These are phyloP conservation scores for Tylopilus sp. DNA, from an alignment of 768 basidiomycete genomes.

Conservation along the genomic window DNA sequence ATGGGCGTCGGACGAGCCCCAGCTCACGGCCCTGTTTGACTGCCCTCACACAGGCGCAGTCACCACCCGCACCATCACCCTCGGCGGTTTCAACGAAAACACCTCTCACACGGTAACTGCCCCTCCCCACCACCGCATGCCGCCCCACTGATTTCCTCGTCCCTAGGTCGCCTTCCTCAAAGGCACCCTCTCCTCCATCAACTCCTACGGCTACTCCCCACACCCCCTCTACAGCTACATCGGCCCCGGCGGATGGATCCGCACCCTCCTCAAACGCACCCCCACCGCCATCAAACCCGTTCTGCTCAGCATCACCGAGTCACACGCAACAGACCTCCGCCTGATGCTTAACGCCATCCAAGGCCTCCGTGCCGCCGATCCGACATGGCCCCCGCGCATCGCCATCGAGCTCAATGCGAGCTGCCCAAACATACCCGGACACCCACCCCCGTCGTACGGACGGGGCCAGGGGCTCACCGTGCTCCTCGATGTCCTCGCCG, in stretches of 20 bases:
- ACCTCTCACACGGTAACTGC: constrained; percentile 54
- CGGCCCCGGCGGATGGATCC: constrained; percentile 45
- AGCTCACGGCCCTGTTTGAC: constrained; percentile 64
- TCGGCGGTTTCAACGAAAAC: constrained; percentile 68
- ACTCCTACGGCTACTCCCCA: constrained; percentile 88
- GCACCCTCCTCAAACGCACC: constrained; percentile 37
- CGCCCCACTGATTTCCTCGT: constrained; percentile 5
- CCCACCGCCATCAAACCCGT: constrained; percentile 53
- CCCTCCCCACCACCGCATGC: no score
- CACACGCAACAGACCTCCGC: constrained; percentile 46
- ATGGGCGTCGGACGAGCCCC: constrained; percentile 69
- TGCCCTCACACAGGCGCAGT: constrained; percentile 73
- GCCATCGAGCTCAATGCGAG: constrained; percentile 82
- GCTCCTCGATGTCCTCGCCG: constrained; percentile 53
- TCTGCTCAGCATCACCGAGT: constrained; percentile 76
- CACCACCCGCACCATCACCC: constrained; percentile 74
- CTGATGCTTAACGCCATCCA: constrained; percentile 62
- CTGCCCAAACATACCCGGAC: constrained; percentile 71
- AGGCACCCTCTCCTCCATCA: constrained; percentile 57
- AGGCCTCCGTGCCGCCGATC: constrained; percentile 41
- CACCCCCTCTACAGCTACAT: constrained; percentile 66
- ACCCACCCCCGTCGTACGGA: constrained; percentile 65
- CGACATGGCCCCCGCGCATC: constrained; percentile 41
- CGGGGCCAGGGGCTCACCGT: constrained; percentile 39
- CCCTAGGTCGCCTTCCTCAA: constrained; percentile 58